A percentile compares a stretch with the other conserved stretches of the same genome.
Conservation (phyloP, 2,329 filamentous ascomycete species). For the Erysiphe pisi region DNA sequence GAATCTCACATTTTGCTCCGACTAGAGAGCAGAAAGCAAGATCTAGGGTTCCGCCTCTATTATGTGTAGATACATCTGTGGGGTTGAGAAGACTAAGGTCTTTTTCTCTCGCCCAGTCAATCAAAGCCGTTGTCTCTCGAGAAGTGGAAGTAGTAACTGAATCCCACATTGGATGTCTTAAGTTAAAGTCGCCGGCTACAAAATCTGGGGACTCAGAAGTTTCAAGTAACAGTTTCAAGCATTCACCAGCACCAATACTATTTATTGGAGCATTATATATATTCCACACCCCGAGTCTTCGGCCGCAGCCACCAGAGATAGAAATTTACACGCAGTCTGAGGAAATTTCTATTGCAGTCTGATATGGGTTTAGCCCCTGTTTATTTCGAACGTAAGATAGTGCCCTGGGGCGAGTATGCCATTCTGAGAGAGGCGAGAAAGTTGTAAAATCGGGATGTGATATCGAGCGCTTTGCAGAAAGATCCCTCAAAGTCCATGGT, state of each 20-base stretch:
- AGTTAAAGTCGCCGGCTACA: slow-evolving; percentile 8
- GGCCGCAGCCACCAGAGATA: not conserved
- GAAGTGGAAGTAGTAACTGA: not conserved
- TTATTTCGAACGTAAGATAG: slow-evolving; percentile 7
- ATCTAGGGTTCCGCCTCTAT: slow-evolving; percentile 6
- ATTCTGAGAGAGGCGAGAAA: slow-evolving; percentile 21
- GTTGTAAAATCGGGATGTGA: slow-evolving; percentile 3
- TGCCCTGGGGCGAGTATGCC: slow-evolving; percentile 23
- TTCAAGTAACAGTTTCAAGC: not conserved
- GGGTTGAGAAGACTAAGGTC: slow-evolving; percentile 7
- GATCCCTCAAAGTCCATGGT: not conserved
- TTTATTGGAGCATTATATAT: slow-evolving; percentile 4
- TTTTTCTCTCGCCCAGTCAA: slow-evolving; percentile 19
- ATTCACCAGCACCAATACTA: not conserved
- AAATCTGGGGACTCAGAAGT: not conserved
- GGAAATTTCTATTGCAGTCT: slow-evolving; percentile 8
- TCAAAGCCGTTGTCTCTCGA: not conserved
- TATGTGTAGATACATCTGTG: slow-evolving; percentile 2
- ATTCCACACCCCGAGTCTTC: slow-evolving; percentile 7
- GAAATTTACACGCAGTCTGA: not conserved
- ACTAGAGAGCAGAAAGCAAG: not conserved
- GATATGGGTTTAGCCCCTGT: not conserved
- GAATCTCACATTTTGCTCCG: slow-evolving; percentile 16
- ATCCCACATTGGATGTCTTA: slow-evolving; percentile 10
- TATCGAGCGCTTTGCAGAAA: not conserved